A percentile compares a stretch with the other conserved stretches of the same genome.
Conservation (phyloP, 2,329 filamentous ascomycete species). For the Aspergillus caelatus region DNA sequence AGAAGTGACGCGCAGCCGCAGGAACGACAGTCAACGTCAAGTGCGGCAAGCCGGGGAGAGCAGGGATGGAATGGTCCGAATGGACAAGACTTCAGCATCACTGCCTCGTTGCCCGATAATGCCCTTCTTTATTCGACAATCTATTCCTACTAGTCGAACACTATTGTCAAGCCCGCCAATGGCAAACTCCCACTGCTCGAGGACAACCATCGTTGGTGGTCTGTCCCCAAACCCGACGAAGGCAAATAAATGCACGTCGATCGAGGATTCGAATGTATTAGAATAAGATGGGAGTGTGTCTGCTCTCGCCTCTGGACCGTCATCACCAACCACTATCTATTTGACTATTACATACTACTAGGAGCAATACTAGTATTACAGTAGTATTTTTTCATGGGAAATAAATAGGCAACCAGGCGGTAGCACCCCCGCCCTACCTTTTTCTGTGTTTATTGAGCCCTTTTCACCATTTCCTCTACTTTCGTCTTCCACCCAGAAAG, state of each 20-base stretch:
- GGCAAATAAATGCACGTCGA: no score
- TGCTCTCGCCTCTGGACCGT: background rate
- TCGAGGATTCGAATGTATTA: no score
- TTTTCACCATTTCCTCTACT: background rate
- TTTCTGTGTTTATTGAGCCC: background rate
- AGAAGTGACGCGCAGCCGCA: background rate
- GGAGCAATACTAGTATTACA: background rate
- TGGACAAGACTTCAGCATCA: background rate
- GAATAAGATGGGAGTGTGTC: no score
- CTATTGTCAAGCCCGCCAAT: background rate
- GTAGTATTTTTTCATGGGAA: background rate
- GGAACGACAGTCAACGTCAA: background rate
- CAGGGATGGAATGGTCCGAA: background rate
- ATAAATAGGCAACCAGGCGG: background rate
- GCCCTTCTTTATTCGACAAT: background rate
- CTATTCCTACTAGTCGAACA: background rate
- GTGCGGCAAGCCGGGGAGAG: no score
- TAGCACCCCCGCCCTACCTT: background rate
- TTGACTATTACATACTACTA: background rate
- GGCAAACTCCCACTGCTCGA: background rate
- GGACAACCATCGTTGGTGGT: background rate
- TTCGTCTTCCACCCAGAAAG: background rate
- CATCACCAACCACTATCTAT: background rate
- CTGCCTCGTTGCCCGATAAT: background rate
- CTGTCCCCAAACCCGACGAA: background rate